Conservation (phyloP, 169 alveolate species). For the Perkinsus olseni region DNA sequence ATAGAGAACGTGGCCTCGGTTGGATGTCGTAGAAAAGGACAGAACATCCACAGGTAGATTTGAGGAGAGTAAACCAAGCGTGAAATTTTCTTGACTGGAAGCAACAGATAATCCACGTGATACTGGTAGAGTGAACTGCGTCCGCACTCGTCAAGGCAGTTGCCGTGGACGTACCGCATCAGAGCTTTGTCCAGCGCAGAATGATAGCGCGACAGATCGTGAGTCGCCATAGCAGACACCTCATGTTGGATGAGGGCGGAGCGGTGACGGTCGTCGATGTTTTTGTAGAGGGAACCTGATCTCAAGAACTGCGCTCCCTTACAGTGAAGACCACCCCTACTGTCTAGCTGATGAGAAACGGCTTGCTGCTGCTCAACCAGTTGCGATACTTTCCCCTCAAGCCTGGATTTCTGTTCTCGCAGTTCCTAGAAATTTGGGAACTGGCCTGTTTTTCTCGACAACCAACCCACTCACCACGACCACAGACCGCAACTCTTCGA, state of each 20-base stretch:
- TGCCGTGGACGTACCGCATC: conserved; percentile 51
- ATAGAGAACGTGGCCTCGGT: not conserved
- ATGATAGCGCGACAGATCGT: conserved; percentile 48
- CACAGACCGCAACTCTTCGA: not conserved
- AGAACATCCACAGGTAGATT: not conserved
- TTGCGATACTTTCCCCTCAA: not conserved
- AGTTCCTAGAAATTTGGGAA: not conserved
- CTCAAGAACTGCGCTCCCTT: not conserved
- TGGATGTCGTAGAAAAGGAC: not conserved
- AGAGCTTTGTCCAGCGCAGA: conserved; percentile 68
- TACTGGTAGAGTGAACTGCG: no score
- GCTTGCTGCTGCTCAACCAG: not conserved
- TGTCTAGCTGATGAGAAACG: not conserved
- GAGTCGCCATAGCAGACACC: not conserved
- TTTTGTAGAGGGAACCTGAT: not conserved
- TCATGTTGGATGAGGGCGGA: not conserved
- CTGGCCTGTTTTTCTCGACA: not conserved
- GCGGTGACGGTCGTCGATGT: not conserved
- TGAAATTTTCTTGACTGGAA: not conserved
- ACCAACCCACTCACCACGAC: not conserved
- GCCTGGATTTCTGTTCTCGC: not conserved
- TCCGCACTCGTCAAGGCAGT: no score
- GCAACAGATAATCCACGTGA: no score
- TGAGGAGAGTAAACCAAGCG: not conserved
- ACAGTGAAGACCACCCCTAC: not conserved